These are phyloP conservation scores for Psidium guajava DNA, from an alignment of 345 rosid species.

Conservation along the genomic window DNA sequence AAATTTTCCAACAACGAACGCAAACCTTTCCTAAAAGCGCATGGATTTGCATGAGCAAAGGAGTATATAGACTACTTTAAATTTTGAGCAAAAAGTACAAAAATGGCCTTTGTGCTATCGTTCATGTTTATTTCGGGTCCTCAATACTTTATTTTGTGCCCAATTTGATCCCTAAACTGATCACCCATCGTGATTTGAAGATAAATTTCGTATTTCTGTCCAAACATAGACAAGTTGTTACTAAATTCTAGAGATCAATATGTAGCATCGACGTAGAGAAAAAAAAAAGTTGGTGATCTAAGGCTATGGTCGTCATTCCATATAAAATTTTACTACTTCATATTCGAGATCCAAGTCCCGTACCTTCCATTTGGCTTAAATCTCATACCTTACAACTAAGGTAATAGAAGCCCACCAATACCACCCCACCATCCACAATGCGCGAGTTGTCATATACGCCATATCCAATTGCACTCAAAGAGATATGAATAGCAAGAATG, in stretches of 20 bases:
- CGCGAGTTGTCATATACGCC: neutral
- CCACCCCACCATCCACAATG: neutral
- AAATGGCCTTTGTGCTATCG: neutral
- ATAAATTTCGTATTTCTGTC: neutral
- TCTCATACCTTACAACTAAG: neutral
- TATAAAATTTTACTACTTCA: neutral
- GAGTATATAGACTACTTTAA: neutral
- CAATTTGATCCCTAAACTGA: neutral
- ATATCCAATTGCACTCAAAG: neutral
- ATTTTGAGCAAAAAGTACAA: neutral
- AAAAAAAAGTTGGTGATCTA: neutral
- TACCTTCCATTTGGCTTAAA: neutral
- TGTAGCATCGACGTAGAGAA: neutral
- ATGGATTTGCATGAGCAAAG: neutral
- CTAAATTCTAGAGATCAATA: neutral
- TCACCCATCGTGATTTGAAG: neutral
- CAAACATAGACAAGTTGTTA: neutral
- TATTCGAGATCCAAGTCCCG: neutral
- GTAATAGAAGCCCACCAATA: neutral
- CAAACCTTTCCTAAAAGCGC: neutral
- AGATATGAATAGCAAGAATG: neutral
- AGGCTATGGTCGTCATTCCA: neutral
- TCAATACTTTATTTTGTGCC: neutral
- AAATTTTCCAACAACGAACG: neutral
- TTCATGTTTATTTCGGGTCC: neutral